A percentile compares a stretch with the other conserved stretches of the same genome.
Conservation (phyloP, 306 rosid genomes). For the Prunus kanzakura region DNA sequence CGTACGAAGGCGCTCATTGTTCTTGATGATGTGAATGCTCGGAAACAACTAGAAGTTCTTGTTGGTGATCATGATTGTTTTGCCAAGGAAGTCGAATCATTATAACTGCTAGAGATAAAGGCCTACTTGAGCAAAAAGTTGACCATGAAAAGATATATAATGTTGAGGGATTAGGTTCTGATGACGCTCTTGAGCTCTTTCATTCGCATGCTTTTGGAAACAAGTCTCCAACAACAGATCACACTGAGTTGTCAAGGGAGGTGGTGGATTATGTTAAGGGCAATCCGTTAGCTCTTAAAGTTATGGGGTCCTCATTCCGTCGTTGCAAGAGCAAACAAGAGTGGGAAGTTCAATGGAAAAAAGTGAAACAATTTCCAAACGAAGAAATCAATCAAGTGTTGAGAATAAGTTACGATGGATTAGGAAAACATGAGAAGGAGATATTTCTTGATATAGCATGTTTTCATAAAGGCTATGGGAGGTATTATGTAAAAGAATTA, state of each 20-base stretch:
- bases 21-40: background rate
- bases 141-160: background rate
- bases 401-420: too few species aligned
- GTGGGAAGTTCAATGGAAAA: background rate
- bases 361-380: too few species aligned
- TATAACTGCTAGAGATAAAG: background rate
- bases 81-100: background rate
- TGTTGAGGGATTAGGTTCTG: background rate
- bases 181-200: slow-evolving; percentile 12
- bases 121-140: background rate
- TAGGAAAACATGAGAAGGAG: slow-evolving; percentile 8
- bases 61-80: background rate
- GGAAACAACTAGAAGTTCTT: background rate
- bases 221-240: background rate
- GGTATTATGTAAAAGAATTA: background rate
- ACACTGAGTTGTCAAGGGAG: background rate
- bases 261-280: slow-evolving; percentile 1
- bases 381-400: too few species aligned
- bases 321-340: background rate
- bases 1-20: background rate
- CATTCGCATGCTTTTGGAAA: background rate
- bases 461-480: slow-evolving; percentile 32
- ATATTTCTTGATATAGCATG: slow-evolving; percentile 25
- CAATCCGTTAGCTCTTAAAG: background rate
- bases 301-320: background rate